Evolutionary conservation across 2,329 filamentous ascomycete species (phyloP), one percentile per base, ranked within the genome.

Genomic region (Taxawa tesnikishii): DNA sequence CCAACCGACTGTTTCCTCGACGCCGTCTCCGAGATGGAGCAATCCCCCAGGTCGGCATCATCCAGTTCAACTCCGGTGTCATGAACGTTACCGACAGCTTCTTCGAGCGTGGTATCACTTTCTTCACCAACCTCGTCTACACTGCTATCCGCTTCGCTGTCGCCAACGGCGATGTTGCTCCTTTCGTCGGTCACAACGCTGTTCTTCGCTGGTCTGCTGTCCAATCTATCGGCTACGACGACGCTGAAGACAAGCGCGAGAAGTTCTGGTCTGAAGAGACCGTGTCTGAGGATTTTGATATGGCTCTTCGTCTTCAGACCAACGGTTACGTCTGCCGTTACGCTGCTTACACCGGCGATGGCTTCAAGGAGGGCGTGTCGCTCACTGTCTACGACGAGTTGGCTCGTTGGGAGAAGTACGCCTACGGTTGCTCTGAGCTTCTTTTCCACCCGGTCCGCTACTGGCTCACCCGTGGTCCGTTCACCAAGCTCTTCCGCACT

Each of bases 401-500:
- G 38, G 78, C 80, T 2, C 77, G 82, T 36, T 88, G 83, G 82
- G 82, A 88, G 50, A 88, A 88, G 57, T 85, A 85, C 51, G 83
- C 82, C 3, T 87, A 84, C 46, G 81, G 82, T 23, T 87, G 83
- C 58, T 83, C 81, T 53, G 82, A 87, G 59, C 65, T 88, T 36
- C 66, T 88, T 36, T 88, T 90, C 62, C 70, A 88, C 49, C 83
- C 82, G 3, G 63, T 88, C 38, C 69, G 71, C 38, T 75, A 73
- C 44, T 88, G 83, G 83, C 54, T 74, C 27, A 75, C 67, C 50
- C 71, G 67, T 11, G 83, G 83, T 0, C 83, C 83, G 16, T 82
- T 88, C 51, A 88, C 83, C 4, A 75, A 77, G 14, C 68, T 88
- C 4, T 88, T 88, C 68, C 69, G 75, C 38, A 67, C 60, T 34